Evolutionary conservation across 1,139 yeast species (phyloP).

Genomic region (Nakaseomyces nivariensis): DNA sequence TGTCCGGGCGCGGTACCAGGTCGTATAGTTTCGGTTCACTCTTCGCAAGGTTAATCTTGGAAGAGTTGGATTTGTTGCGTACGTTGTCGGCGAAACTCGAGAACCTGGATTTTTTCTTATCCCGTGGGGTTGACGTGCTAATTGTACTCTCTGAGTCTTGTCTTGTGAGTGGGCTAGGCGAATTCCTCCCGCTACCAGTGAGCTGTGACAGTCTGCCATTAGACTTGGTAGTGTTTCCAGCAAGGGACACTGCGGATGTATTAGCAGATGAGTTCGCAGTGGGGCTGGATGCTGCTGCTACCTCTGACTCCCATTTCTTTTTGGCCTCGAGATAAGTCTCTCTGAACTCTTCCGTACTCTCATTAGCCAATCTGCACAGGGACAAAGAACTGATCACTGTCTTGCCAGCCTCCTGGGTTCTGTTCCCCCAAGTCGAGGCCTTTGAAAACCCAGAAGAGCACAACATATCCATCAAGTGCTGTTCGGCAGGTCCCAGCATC

Average conservation of each 20-base stretch:
- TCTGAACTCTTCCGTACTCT: conserved; percentile 28
- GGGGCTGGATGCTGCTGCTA: background rate
- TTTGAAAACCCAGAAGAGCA: conserved; percentile 77
- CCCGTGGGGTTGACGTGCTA: conserved; percentile 7
- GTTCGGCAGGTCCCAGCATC: conserved; percentile 79
- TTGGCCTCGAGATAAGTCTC: conserved; percentile 18
- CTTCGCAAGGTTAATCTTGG: conserved; percentile 39
- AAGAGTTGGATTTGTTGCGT: conserved; percentile 32
- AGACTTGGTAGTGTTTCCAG: background rate
- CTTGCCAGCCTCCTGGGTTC: conserved; percentile 76
- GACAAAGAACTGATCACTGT: conserved; percentile 81
- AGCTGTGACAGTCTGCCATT: background rate
- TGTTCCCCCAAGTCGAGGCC: conserved; percentile 74
- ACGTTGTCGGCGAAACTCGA: conserved; percentile 36
- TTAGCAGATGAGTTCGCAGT: background rate
- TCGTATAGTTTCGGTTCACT: conserved; percentile 35
- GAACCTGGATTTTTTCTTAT: conserved; percentile 39
- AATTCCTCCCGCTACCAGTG: background rate
- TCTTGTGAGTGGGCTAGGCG: background rate
- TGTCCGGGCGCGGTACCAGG: conserved; percentile 28
- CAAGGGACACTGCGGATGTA: background rate
- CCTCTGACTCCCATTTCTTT: conserved; percentile 18
- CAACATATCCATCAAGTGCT: conserved; percentile 88
- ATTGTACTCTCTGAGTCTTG: background rate
- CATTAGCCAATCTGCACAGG: conserved; percentile 53